Evolutionary conservation across 768 basidiomycete species (phyloP).

Genomic region (Suillus plorans): DNA sequence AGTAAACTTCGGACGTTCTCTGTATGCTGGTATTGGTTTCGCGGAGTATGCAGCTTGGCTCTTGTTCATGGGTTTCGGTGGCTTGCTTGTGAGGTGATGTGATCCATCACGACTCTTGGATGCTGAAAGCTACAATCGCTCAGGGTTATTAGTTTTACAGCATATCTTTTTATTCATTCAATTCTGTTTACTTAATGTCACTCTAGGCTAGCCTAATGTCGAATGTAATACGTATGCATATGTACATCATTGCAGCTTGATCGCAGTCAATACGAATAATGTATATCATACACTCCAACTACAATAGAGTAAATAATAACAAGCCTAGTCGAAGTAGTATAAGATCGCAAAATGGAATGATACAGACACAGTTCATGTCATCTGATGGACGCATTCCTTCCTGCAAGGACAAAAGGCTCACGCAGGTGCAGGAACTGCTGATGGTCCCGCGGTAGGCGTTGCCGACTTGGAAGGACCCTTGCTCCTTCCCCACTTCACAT

Average conservation of each 20-base stretch:
- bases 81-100: conserved; percentile 11
- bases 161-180: background rate
- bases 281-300: conserved; percentile 1
- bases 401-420: conserved; percentile 10
- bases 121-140: background rate
- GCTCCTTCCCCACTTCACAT: conserved; percentile 89
- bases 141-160: background rate
- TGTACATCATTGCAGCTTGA: background rate
- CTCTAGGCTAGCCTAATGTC: background rate
- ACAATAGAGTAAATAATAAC: background rate
- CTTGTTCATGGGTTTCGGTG: conserved; percentile 26
- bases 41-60: conserved; percentile 42
- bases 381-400: background rate
- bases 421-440: conserved; percentile 9
- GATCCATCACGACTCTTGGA: background rate
- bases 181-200: background rate
- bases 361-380: background rate
- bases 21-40: conserved; percentile 37
- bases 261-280: background rate
- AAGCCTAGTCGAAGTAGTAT: background rate
- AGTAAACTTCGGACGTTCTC: conserved; percentile 55
- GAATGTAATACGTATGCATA: background rate
- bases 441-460: conserved; percentile 3
- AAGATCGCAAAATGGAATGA: background rate
- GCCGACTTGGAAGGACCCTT: conserved; percentile 39